These are phyloP conservation scores for Fraxinus velutina DNA, from an alignment of 305 asterid genomes.

Conservation along the genomic window DNA sequence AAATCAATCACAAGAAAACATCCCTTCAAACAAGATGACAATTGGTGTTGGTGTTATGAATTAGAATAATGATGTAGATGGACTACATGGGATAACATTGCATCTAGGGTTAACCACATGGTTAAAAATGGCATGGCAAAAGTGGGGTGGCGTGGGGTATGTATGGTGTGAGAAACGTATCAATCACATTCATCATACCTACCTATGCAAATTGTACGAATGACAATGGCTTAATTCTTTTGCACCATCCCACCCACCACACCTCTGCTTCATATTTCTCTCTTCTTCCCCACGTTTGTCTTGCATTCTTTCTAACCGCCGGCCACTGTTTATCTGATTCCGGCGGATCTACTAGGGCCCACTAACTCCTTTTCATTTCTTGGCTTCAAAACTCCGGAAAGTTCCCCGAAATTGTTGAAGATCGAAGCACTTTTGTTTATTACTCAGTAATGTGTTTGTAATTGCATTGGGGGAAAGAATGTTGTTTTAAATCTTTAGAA, in stretches of 20 bases:
- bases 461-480: constrained; percentile 1
- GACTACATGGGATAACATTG: constrained; percentile 2
- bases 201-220: background rate
- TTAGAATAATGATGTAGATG: background rate
- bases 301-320: constrained; percentile 17
- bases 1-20: background rate
- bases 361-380: constrained; percentile 9
- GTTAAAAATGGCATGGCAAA: background rate
- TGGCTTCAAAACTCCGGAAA: background rate
- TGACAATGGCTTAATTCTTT: background rate
- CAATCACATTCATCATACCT: constrained; percentile 22
- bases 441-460: constrained; percentile 25
- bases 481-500: constrained; percentile 22
- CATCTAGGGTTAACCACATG: background rate
- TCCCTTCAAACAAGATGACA: background rate
- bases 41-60: background rate
- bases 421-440: constrained; percentile 30
- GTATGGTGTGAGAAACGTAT: background rate
- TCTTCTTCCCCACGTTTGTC: background rate
- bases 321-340: constrained; percentile 29
- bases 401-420: constrained; percentile 32
- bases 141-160: background rate
- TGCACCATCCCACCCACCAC: constrained; percentile 32
- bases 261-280: constrained; percentile 12
- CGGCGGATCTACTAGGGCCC: constrained; percentile 32